Percentiles rank a stretch among this genome's conserved stretches.
phyloP scores from a whole-genome alignment of 2,329 filamentous ascomycete genomes.

The Dichotomopilus funicola region DNA sequence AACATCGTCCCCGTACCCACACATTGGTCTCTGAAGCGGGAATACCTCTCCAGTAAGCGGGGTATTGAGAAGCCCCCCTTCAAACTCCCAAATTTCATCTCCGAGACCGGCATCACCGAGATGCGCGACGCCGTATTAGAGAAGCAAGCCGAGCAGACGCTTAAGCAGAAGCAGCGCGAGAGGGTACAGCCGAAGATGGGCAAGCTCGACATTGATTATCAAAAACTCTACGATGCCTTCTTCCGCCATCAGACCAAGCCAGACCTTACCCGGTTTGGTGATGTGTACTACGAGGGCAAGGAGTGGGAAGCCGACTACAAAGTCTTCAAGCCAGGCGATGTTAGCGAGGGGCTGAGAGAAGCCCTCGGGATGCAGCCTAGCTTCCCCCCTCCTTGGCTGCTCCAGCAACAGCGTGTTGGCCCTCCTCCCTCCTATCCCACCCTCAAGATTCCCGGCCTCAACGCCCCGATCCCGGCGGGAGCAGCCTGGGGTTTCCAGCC shows the following conservation, averaged over 20 bases:
- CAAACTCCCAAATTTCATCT: constrained; percentile 88
- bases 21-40: constrained; percentile 94
- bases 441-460: constrained; percentile 90
- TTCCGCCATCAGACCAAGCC: constrained; percentile 98
- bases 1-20: constrained; percentile 92
- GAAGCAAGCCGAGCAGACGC: constrained; percentile 83
- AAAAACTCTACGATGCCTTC: constrained; percentile 96
- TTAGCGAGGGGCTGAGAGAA: constrained; percentile 84
- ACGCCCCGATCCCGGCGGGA: constrained; percentile 83
- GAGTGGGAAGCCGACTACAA: constrained; percentile 93
- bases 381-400: constrained; percentile 91
- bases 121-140: constrained; percentile 96
- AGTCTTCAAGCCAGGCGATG: constrained; percentile 81
- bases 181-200: constrained; percentile 94
- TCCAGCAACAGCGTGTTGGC: constrained; percentile 91
- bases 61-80: constrained; percentile 96
- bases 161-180: constrained; percentile 95
- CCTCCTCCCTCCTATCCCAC: constrained; percentile 91
- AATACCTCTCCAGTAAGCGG: constrained; percentile 93
- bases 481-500: constrained; percentile 93
- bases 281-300: constrained; percentile 99
- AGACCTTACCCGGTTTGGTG: constrained; percentile 84
- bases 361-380: constrained; percentile 90
- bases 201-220: constrained; percentile 95
- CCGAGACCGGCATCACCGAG: constrained; percentile 93